Evolutionary conservation across 352 stramenopile genomes (phyloP), one percentile per base, ranked within the genome.

Genomic region (Globisporangium solare): DNA sequence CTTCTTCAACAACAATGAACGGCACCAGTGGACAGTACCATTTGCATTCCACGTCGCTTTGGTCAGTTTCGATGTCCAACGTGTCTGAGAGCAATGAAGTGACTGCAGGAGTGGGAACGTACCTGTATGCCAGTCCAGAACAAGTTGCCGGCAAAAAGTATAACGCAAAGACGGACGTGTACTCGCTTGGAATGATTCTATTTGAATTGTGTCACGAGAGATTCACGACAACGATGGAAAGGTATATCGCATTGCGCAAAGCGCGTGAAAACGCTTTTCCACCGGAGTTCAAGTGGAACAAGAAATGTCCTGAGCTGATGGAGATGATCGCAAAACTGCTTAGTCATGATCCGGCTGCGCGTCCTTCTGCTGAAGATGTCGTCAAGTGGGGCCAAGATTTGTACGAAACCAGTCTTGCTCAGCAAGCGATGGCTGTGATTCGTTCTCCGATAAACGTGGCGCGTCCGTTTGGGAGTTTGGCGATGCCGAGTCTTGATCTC

Each of bases 141-240:
- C 89, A 97, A 72, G 83, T 95, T 49, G 86, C 83, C 22, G 85
- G 83, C 45, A 91, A 91, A 57, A 86, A 90, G 54, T 98, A 98
- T 67, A 88, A 95, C 58, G 75, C 88, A 35, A 96, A 96, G 68
- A 95, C 86, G 7, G 89, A 97, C 48, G 79, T 97, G 32, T 97
- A 94, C 59, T 95, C 87, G 21, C 73, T 96, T 27, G 89, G 89
- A 42, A 95, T 97, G 83, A 94, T 97, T 43, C 71, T 97, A 7
- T 97, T 96, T 42, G 89, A 97, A 70, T 70, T 97, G 48, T 94
- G 83, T 40, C 85, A 95, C 58, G 81, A 90, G 22, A 71, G 78
- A n/a, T 97, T 97, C 63, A 71, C 67, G 27, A 97, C 89, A 21
- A 89, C 81, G 22, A 95, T 96, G 86, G 89, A 97, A 72, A 82